Evolutionary conservation across 2,329 filamentous ascomycete genomes (phyloP).

Genomic region (Chrysosporium queenslandicum): DNA sequence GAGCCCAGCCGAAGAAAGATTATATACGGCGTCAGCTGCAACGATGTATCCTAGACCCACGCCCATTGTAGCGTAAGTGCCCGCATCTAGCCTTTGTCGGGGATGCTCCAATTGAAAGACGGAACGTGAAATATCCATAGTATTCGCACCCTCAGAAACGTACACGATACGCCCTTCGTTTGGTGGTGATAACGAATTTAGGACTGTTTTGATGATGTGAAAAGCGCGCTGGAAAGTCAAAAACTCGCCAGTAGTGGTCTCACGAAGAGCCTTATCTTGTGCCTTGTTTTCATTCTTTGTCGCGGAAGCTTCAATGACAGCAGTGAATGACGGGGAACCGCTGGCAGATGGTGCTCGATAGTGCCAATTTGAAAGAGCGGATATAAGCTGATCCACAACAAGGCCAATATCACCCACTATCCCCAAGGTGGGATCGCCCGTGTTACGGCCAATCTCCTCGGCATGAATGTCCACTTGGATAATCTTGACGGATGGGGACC

Average conservation of each 20-base stretch:
- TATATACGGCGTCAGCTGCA: constrained; percentile 48
- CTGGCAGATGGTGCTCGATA: constrained; percentile 31
- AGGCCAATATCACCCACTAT: constrained; percentile 45
- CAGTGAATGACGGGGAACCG: constrained; percentile 28
- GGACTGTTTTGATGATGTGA: constrained; percentile 42
- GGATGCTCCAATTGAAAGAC: constrained; percentile 47
- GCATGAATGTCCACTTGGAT: constrained; percentile 48
- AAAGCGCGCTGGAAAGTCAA: constrained; percentile 46
- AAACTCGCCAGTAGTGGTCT: constrained; percentile 28
- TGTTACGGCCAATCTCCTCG: constrained; percentile 47
- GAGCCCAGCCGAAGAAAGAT: constrained; percentile 31
- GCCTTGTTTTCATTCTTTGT: constrained; percentile 42
- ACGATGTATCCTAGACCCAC: constrained; percentile 49
- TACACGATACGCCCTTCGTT: constrained; percentile 44
- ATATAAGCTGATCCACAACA: constrained; percentile 40
- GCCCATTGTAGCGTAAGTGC: constrained; percentile 52
- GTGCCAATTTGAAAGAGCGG: constrained; percentile 37
- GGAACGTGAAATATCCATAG: constrained; percentile 51
- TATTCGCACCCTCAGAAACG: constrained; percentile 50
- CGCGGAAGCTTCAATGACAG: constrained; percentile 24
- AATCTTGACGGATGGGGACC: constrained; percentile 40
- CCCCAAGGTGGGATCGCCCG: constrained; percentile 39
- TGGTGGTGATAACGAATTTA: constrained; percentile 39
- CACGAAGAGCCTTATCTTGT: constrained; percentile 33
- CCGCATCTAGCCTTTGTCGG: constrained; percentile 47